These are phyloP conservation scores for Geotrichum reessii DNA, from an alignment of 1,139 yeast genomes.

Conservation along the genomic window DNA sequence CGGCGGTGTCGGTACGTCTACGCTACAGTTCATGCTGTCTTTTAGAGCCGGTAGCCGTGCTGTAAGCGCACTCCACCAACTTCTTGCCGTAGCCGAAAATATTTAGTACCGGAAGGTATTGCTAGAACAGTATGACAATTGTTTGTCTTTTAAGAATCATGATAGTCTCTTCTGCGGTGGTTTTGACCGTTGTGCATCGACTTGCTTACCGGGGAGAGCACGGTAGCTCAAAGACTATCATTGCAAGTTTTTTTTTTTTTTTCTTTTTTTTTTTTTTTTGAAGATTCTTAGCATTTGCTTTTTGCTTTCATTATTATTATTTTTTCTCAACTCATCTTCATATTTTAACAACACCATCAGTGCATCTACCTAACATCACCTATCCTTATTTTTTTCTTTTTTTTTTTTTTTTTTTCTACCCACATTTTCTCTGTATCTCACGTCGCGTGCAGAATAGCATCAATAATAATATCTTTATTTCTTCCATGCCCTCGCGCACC, in stretches of 20 bases:
- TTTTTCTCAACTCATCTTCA: background rate
- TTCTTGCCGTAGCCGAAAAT: no score
- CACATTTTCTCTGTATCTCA: background rate
- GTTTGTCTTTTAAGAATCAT: no score
- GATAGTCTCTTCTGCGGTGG: no score
- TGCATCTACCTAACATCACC: background rate
- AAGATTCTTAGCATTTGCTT: background rate
- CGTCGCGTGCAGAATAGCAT: background rate
- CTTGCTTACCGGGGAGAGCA: no score
- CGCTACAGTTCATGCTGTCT: background rate
- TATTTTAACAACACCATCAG: background rate
- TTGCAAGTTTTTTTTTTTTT: background rate
- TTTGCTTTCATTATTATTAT: background rate
- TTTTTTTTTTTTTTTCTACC: no score
- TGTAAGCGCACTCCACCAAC: background rate
- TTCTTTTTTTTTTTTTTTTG: background rate
- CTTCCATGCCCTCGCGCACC: background rate
- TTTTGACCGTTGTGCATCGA: no score
- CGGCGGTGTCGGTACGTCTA: background rate
- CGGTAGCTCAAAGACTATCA: no score
- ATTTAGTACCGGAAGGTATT: no score
- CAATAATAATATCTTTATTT: background rate
- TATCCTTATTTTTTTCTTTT: background rate
- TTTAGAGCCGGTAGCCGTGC: background rate
- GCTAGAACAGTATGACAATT: no score